Evolutionary conservation across 2,329 filamentous ascomycete species (phyloP), one percentile per base, ranked within the genome.

Genomic region (Lecanoromycetidae sp.): DNA sequence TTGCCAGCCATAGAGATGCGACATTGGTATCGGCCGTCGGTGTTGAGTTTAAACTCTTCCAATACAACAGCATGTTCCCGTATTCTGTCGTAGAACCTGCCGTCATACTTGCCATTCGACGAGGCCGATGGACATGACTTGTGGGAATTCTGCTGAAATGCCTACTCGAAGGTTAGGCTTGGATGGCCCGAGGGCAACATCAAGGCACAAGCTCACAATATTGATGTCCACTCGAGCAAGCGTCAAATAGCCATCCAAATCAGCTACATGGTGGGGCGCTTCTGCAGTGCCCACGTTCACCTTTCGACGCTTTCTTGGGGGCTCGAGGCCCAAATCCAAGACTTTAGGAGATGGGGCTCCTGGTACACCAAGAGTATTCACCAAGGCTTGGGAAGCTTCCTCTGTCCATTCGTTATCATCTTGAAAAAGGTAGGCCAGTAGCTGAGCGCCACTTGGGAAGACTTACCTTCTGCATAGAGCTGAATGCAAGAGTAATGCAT

Each of bases 191-290:
- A 9, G 5, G 7, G 4, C 15, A 4, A 12, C 12, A 20, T 17
- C 15, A 27, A 13, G 17, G 13, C 10, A 4, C 17, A 20, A 27
- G n/a, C 45, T 35, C 35, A 51, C 51, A n/a, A 51, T 23, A 25
- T 19, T 39, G 4, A 53, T 32, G 27, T 53, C 51, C 19, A 51
- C 27, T 22, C 36, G 34, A 32, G 51, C 48, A 15, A 50, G 36
- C 7, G 43, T 50, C 26, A 50, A 15, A 22, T 27, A 43, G 13
- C 39, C 48, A 37, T 43, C n/a, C 10, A 30, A 8, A 41, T 9
- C 35, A 22, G n/a, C 29, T 19, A 36, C 7, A 12, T 30, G 5
- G 6, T 29, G 36, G 22, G 41, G 13, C 30, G 30, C 19, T 13
- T 36, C 25, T 47, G 45, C 17, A 9, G 7, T 36, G 8, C 29